phyloP scores from a whole-genome alignment of 805 yeast genomes.

The Wickerhamomyces strasburgensis region DNA sequence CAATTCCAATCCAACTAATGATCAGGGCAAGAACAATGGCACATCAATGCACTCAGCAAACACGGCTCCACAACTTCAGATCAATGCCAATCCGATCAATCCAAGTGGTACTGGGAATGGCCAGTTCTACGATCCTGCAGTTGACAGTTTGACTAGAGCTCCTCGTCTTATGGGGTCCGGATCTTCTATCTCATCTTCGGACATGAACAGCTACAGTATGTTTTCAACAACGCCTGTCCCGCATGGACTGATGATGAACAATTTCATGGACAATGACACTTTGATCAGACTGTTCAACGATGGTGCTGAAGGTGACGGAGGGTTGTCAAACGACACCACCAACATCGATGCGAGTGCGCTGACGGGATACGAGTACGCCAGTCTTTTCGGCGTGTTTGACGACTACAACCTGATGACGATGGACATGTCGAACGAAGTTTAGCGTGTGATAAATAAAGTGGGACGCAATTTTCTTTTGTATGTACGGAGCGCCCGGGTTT shows the following conservation, averaged over 20 bases:
- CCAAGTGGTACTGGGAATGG: constrained; percentile 17
- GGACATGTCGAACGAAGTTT: constrained; percentile 4
- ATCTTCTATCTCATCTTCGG: too few relatives aligned
- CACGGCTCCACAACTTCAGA: neutral
- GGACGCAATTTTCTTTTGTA: too few relatives aligned
- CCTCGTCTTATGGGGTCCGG: too few relatives aligned
- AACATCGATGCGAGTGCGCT: constrained; percentile 2
- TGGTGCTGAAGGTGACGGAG: neutral
- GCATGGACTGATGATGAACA: neutral
- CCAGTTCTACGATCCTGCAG: constrained; percentile 17
- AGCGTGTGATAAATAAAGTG: constrained; percentile 2
- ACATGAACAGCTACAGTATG: too few relatives aligned
- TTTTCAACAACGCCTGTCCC: constrained; percentile 2
- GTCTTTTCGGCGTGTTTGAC: constrained; percentile 23
- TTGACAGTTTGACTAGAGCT: constrained; percentile 9
- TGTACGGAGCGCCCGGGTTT: too few relatives aligned
- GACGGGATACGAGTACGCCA: constrained; percentile 22
- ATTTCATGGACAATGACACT: neutral
- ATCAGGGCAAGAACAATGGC: too few relatives aligned
- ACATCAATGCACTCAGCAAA: too few relatives aligned
- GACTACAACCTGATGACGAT: constrained; percentile 14
- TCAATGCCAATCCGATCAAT: constrained; percentile 1
- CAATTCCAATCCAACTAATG: too few relatives aligned
- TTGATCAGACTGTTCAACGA: neutral
- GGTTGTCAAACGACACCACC: neutral